Conservation (phyloP, 306 rosid genomes). For the Quercus berberidifolia region DNA sequence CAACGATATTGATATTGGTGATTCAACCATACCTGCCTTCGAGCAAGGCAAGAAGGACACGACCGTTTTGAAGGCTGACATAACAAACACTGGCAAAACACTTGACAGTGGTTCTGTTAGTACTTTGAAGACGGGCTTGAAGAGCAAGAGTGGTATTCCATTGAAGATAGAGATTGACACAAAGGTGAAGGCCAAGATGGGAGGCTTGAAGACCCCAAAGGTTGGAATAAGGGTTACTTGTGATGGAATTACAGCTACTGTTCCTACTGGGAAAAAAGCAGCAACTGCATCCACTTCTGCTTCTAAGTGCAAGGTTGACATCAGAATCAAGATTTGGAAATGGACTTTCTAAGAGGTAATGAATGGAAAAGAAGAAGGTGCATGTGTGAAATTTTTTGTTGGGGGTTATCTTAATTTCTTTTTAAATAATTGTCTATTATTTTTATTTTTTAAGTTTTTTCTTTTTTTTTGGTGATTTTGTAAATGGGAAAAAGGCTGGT, state of each 20-base stretch:
- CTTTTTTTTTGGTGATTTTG: background rate
- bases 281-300: constrained; percentile 61
- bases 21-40: constrained; percentile 44
- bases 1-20: constrained; percentile 35
- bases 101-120: constrained; percentile 32
- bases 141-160: constrained; percentile 62
- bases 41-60: constrained; percentile 63
- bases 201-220: constrained; percentile 56
- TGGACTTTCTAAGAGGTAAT: constrained; percentile 56
- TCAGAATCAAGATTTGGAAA: constrained; percentile 92
- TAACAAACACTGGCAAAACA: constrained; percentile 21
- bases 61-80: constrained; percentile 47
- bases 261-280: constrained; percentile 62
- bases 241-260: constrained; percentile 54
- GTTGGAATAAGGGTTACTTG: constrained; percentile 69
- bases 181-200: constrained; percentile 63
- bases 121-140: constrained; percentile 41
- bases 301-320: constrained; percentile 64
- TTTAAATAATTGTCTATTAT: background rate
- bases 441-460: background rate
- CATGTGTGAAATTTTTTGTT: constrained; percentile 16
- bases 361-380: background rate
- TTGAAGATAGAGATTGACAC: constrained; percentile 61
- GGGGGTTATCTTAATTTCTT: background rate
- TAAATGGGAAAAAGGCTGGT: background rate